phyloP scores from a whole-genome alignment of 2,329 filamentous ascomycete genomes.

The Neurospora sp. region DNA sequence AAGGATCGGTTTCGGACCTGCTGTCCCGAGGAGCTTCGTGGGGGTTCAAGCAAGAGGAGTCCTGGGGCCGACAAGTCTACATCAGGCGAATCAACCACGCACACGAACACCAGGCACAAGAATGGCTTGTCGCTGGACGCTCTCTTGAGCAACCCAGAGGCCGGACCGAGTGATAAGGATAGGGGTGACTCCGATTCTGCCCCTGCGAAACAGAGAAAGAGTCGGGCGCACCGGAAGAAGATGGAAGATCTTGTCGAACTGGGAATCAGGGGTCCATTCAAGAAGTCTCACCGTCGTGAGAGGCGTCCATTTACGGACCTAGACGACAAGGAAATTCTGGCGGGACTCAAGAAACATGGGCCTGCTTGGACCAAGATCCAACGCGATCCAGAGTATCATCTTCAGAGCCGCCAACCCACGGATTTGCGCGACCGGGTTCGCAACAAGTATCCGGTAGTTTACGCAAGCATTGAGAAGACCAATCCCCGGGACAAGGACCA shows the following conservation, averaged over 20 bases:
- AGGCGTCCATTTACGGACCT: slow-evolving; percentile 52
- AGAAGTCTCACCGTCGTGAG: slow-evolving; percentile 50
- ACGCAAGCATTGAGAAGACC: slow-evolving; percentile 46
- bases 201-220: slow-evolving; percentile 24
- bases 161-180: slow-evolving; percentile 19
- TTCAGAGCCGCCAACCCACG: slow-evolving; percentile 51
- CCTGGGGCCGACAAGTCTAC: slow-evolving; percentile 5
- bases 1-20: slow-evolving; percentile 60
- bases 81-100: slow-evolving; percentile 4
- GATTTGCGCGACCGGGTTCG: slow-evolving; percentile 54
- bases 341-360: slow-evolving; percentile 50
- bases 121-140: slow-evolving; percentile 45
- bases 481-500: slow-evolving; percentile 33
- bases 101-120: slow-evolving; percentile 28
- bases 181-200: slow-evolving; percentile 12
- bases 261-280: slow-evolving; percentile 54
- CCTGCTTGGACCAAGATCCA: slow-evolving; percentile 59
- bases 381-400: slow-evolving; percentile 45
- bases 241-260: slow-evolving; percentile 36
- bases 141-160: slow-evolving; percentile 41
- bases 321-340: slow-evolving; percentile 52
- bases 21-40: slow-evolving; percentile 50
- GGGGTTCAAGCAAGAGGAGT: slow-evolving; percentile 25
- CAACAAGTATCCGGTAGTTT: slow-evolving; percentile 53
- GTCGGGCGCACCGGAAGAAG: slow-evolving; percentile 32